Base-by-base conservation (phyloP, 192 early-diverging fungal species). In the Linnemannia exigua region DNA sequence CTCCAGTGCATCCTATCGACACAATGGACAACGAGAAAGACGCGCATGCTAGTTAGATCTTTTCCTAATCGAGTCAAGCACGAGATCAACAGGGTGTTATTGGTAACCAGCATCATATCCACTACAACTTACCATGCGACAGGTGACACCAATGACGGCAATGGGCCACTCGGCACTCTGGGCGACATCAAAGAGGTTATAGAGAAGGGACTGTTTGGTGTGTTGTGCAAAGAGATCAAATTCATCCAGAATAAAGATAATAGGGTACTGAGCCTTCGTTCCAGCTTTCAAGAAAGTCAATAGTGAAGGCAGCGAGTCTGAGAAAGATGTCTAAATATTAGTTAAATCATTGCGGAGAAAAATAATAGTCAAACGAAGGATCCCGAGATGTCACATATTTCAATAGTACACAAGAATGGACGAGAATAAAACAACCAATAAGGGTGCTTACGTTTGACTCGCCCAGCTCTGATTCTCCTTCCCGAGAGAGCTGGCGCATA, bases 161-260 rank as follows among this genome's bases (percentile, higher is more conserved):
- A 99, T 91, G 0, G 97, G 96, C 54, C 92, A 95, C 73, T 95
- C 93, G 73, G 93, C 92, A 80, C 92, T 96, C 87, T 97, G 96
- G 19, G 94, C 93, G 52, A 95, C 91, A 80, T 99, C 98, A 89
- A 99, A 96, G 33, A 99, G 87, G 75, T 97, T 99, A 80, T 99
- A 99, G 9, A 99, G 88, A 33, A 99, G 89, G 3, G 94, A 91
- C 79, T 99, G 97, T 70, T 97, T 98, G n/a, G 95, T 93, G 75
- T 98, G 97, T 72, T 95, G 91, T 0, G 96, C 95, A 88, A 99
- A 96, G 44, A 95, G 81, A 87, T 99, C 97, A 86, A 99, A 96
- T 79, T 98, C 97, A 58, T 99, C 98, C 54, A 99, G 87, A 20
- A 98, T 88, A 89, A 99, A 95, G 25, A 99, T 83, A 6, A 99